phyloP scores from a whole-genome alignment of 2,329 filamentous ascomycete genomes.

The Curvularia spicifera region DNA sequence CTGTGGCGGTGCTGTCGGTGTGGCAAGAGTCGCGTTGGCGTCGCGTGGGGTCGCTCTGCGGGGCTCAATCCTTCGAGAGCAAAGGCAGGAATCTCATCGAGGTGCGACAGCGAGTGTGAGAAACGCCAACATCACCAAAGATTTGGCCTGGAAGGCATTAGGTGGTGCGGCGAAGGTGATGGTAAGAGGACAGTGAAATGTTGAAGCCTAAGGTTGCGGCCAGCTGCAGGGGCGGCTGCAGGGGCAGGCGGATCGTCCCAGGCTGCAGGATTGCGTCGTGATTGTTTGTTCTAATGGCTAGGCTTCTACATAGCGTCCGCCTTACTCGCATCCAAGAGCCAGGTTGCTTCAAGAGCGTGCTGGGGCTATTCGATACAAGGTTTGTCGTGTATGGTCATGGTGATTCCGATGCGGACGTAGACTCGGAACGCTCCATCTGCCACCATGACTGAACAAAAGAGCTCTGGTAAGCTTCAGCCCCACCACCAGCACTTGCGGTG shows the following conservation, averaged over 20 bases:
- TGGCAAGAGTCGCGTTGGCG: constrained; percentile 10
- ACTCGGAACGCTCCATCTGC: constrained; percentile 19
- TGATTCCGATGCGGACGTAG: constrained; percentile 25
- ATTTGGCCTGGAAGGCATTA: constrained; percentile 42
- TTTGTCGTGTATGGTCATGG: constrained; percentile 6
- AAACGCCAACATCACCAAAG: constrained; percentile 36
- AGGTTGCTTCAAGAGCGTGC: background rate
- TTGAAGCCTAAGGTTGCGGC: constrained; percentile 34
- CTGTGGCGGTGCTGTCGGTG: constrained; percentile 8
- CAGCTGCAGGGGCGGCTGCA: constrained; percentile 27
- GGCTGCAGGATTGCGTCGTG: constrained; percentile 18
- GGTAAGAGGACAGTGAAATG: constrained; percentile 11
- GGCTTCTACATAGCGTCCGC: constrained; percentile 6
- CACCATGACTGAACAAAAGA: constrained; percentile 43
- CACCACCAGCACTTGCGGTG: background rate
- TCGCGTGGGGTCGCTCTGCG: constrained; percentile 25
- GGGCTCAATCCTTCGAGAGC: constrained; percentile 19
- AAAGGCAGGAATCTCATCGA: constrained; percentile 10
- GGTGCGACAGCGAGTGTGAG: constrained; percentile 7
- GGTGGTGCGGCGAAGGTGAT: constrained; percentile 31
- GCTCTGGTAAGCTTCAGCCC: constrained; percentile 31
- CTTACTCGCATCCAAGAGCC: background rate
- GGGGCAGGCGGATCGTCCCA: constrained; percentile 18
- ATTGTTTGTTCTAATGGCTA: constrained; percentile 1
- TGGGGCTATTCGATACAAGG: background rate